Evolutionary conservation across 441 rosid genomes (phyloP), one percentile per base, ranked within the genome.

Genomic region (Pelargonium fulgidum): DNA sequence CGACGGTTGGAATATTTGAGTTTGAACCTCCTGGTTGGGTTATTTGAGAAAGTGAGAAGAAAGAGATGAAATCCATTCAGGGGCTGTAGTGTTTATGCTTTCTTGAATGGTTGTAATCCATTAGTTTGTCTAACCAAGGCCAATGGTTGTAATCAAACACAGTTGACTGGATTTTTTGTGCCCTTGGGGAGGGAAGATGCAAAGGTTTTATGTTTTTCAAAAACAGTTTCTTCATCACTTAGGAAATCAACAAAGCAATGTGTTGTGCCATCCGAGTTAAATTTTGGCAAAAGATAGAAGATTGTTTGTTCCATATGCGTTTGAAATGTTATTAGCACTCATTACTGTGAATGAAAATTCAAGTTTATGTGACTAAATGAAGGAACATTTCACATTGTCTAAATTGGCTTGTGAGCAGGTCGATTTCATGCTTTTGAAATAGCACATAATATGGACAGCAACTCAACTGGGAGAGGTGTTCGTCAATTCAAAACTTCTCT

Each of bases 401-500:
- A 58, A 42, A 66, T 70, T 62, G 70, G 66, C 50, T 77, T 64
- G 12, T 44, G 62, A 70, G 63, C 62, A 94, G 99, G 99, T 64
- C 96, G 99, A 8, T 86, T 94, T 73, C 92, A 83, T 78, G 99
- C 93, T 68, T 87, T 94, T 71, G 91, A 72, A 76, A 80, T 84
- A 70, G 97, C 99, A 45, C 97, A 91, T 70, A 83, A 70, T 73
- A 67, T 85, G 91, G 99, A 94, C 71, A 71, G 75, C 65, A 84
- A 85, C 70, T 94, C 99, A 4, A 84, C 75, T 1, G 96, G 93
- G 48, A 80, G 97, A 68, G 92, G 96, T 67, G 96, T 94, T 66
- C 85, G 97, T 56, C 97, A 94, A 66, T 94, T 94, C 75, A 94
- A 91, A 80, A 94, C 97, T 39, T 83, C 87, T 70, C 99, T 94